Evolutionary conservation across 768 basidiomycete genomes (phyloP).

Genomic region (Leucosporidium yakuticum): DNA sequence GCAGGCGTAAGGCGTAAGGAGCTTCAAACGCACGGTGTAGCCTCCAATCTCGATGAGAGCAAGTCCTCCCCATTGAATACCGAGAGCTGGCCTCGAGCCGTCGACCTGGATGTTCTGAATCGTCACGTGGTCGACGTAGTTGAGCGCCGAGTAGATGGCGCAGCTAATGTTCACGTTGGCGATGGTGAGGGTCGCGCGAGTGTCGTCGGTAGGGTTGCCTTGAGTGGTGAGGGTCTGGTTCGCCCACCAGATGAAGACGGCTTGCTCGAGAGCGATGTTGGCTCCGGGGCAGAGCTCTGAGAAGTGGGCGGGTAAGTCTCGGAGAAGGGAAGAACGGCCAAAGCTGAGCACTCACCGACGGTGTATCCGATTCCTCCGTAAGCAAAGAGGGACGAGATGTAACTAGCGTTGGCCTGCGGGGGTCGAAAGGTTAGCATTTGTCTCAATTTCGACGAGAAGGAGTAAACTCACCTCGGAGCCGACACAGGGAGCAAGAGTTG

Average conservation of each 20-base stretch:
- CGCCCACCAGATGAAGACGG: slow-evolving; percentile 33
- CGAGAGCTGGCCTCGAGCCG: slow-evolving; percentile 12
- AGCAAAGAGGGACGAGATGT: slow-evolving; percentile 31
- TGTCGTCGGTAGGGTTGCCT: slow-evolving; percentile 33
- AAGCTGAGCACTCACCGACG: slow-evolving; percentile 35
- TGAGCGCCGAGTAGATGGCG: slow-evolving; percentile 34
- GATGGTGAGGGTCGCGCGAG: slow-evolving; percentile 36
- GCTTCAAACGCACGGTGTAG: neutral
- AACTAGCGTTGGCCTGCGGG: slow-evolving; percentile 12
- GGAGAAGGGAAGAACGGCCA: no score
- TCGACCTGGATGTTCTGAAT: slow-evolving; percentile 32
- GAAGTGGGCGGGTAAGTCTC: no score
- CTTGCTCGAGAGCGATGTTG: slow-evolving; percentile 19
- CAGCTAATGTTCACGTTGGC: slow-evolving; percentile 28
- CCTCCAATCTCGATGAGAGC: slow-evolving; percentile 20
- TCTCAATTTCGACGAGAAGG: no score
- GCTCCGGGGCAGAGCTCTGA: slow-evolving; percentile 26
- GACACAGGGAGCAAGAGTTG: neutral
- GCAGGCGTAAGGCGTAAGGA: neutral
- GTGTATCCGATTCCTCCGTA: slow-evolving; percentile 32
- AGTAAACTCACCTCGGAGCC: neutral
- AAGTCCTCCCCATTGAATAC: neutral
- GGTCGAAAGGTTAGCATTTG: no score
- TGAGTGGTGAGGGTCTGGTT: slow-evolving; percentile 38
- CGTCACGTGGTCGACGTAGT: slow-evolving; percentile 10